Conservation (phyloP, 148 eudicot species). For the Silene uniflora region DNA sequence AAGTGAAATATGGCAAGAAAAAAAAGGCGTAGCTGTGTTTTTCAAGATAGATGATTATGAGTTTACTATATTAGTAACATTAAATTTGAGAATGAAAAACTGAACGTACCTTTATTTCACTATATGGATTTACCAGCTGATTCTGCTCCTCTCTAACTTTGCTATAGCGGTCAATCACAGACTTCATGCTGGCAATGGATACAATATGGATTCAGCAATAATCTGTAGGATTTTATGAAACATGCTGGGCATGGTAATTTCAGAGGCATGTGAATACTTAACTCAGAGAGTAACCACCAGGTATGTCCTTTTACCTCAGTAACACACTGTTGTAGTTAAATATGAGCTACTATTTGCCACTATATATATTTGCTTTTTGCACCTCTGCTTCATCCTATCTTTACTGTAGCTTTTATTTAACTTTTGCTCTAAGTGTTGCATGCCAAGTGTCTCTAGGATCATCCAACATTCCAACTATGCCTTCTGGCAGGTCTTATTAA, state of each 20-base stretch:
- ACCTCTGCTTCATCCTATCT: neutral
- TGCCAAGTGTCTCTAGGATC: neutral
- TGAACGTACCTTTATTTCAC: conserved; percentile 34
- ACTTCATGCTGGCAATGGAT: conserved; percentile 35
- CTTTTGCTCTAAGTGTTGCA: neutral
- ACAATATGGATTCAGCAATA: conserved; percentile 11
- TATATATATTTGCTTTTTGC: neutral
- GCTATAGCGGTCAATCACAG: conserved; percentile 36
- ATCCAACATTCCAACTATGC: neutral
- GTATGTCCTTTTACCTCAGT: conserved; percentile 9
- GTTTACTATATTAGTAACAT: neutral
- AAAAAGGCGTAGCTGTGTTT: neutral
- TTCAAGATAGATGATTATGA: neutral
- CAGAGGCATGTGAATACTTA: neutral
- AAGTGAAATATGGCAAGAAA: neutral
- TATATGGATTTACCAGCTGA: conserved; percentile 24
- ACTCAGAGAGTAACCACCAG: neutral
- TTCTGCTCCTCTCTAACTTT: conserved; percentile 35
- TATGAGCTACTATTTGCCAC: neutral
- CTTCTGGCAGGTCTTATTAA: neutral
- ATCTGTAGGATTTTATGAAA: conserved; percentile 10
- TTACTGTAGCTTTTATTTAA: neutral
- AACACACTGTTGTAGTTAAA: neutral
- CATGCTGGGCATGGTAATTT: neutral
- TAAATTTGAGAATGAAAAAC: neutral